These are phyloP conservation scores for Trichoderma brevicompactum DNA, from an alignment of 2,329 filamentous ascomycete species.

Conservation along the genomic window DNA sequence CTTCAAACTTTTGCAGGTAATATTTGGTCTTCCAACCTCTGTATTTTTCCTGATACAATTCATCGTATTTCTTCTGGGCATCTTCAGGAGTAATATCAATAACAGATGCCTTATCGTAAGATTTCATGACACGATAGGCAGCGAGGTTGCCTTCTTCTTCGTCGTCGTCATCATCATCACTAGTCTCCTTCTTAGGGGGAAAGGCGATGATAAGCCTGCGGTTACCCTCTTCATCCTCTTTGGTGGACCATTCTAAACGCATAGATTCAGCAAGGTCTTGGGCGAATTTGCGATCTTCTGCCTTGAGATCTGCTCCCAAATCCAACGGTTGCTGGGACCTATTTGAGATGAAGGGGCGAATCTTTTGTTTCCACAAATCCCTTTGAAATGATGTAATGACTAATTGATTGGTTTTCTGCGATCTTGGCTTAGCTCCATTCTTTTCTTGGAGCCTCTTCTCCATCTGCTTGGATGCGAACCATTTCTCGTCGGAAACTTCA, in stretches of 20 bases:
- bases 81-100: conserved; percentile 80
- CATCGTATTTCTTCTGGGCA: conserved; percentile 75
- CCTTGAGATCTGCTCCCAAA: conserved; percentile 72
- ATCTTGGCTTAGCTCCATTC: conserved; percentile 59
- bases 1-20: conserved; percentile 84
- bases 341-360: conserved; percentile 81
- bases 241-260: conserved; percentile 61
- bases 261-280: conserved; percentile 76
- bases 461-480: conserved; percentile 86
- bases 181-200: conserved; percentile 56
- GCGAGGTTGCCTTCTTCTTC: conserved; percentile 84
- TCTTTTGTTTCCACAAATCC: conserved; percentile 75
- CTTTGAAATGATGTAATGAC: conserved; percentile 81
- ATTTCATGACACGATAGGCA: conserved; percentile 81
- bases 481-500: conserved; percentile 85
- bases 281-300: conserved; percentile 89
- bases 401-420: conserved; percentile 58
- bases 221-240: conserved; percentile 60
- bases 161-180: conserved; percentile 65
- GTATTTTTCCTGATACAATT: conserved; percentile 90
- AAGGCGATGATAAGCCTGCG: conserved; percentile 58
- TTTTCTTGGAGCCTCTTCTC: conserved; percentile 65
- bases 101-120: conserved; percentile 88
- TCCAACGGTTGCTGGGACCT: conserved; percentile 69
- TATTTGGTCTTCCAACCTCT: conserved; percentile 92